Base-by-base conservation (phyloP, 1,284 basidiomycete genomes). In the Pascua sp. region DNA sequence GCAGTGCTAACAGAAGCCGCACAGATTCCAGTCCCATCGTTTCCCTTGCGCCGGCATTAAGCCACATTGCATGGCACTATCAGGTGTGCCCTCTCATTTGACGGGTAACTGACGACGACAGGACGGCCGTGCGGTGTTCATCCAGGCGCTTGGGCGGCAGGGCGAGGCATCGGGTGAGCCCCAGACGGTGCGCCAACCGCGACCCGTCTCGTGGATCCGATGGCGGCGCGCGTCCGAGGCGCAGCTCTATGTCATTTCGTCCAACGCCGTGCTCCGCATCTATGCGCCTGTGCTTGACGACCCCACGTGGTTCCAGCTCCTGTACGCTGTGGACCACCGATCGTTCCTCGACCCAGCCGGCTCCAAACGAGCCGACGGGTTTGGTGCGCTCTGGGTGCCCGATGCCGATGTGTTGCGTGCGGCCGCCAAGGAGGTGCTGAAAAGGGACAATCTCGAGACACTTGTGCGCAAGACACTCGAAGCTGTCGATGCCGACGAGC, bases 251-350 rank as follows among this genome's bases (percentile, higher is more conserved):
- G 71, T 70, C 5, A 71, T 72, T 49, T 70, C 75, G 0, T 57
- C 56, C 11, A 69, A 73, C 45, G 65, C 67, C 0, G 72, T 75
- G 38, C 61, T 94, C 38, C 86, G 91, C 24, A 84, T 96, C 68
- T 95, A 91, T 75, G 80, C 89, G 32, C 88, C 91, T 5, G 88
- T 96, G 16, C 78, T 96, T 24, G 93, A 96, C 75, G 85, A 87
- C 32, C 90, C 91, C 12, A 83, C 87, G 64, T 84, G 86, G 70
- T 83, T 96, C 51, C 91, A 94, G 71, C 82, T 95, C 8, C 90
- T 91, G 71, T 84, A 86, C 12, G 70, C 63, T 24, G 57, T 73
- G 68, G 57, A 86, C 85, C 16, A 80, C 76, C 46, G 77, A 85
- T 55, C 86, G 84, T 70, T 86, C 85, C 47, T 15, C 12, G 32